Evolutionary conservation across 352 stramenopile genomes (phyloP).

Genomic region (Pythium phragmitis): DNA sequence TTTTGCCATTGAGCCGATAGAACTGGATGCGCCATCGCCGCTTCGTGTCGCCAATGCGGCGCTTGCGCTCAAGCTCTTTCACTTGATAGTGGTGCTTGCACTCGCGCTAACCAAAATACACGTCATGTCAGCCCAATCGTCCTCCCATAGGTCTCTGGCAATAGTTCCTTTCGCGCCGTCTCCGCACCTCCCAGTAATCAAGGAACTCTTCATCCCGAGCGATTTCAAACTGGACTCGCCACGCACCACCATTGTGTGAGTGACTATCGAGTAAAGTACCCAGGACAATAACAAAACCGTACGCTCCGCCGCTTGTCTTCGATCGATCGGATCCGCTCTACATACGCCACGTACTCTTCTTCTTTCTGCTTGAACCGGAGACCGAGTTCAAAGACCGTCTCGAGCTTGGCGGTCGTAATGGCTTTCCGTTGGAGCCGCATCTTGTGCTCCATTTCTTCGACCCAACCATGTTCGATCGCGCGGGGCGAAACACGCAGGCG

Average conservation of each 20-base stretch:
- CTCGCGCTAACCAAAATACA: conserved; percentile 44
- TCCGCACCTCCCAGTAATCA: conserved; percentile 72
- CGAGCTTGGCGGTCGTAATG: conserved; percentile 64
- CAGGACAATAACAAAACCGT: conserved; percentile 7
- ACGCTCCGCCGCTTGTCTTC: conserved; percentile 56
- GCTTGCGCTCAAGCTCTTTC: conserved; percentile 35
- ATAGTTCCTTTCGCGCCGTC: not conserved
- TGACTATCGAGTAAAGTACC: not conserved
- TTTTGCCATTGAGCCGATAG: conserved; percentile 57
- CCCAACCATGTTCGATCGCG: conserved; percentile 78
- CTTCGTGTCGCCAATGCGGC: conserved; percentile 47
- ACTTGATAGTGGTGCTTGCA: conserved; percentile 42
- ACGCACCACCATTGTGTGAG: not conserved
- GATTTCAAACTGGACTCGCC: conserved; percentile 48
- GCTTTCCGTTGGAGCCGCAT: conserved; percentile 52
- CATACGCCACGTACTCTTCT: conserved; percentile 34
- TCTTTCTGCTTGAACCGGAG: conserved; percentile 60
- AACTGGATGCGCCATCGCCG: conserved; percentile 51
- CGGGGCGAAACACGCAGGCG: conserved; percentile 66
- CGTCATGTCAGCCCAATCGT: not conserved
- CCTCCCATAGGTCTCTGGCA: too few relatives aligned
- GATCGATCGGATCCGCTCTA: conserved; percentile 33
- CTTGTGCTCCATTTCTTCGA: conserved; percentile 81
- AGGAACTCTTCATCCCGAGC: conserved; percentile 80
- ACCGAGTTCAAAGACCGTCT: conserved; percentile 56